phyloP scores from a whole-genome alignment of 257 asterid genomes.

The Gynochthodes officinalis region DNA sequence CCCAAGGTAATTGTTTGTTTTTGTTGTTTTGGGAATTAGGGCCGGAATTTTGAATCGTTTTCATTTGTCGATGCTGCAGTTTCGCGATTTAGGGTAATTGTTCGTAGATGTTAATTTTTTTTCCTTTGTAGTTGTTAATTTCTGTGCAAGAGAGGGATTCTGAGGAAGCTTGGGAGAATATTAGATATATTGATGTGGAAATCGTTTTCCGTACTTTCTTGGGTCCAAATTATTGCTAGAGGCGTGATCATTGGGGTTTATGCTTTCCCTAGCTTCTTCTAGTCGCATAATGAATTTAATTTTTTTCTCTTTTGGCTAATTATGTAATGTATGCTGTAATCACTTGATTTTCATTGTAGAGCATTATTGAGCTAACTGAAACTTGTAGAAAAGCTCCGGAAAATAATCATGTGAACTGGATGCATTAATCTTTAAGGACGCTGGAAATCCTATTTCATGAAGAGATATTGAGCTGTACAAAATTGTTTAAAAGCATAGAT shows the following conservation, averaged over 20 bases:
- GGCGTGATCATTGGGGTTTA: not conserved
- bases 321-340: not conserved
- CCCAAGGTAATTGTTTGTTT: constrained; percentile 43
- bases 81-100: not conserved
- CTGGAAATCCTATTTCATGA: not conserved
- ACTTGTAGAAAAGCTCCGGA: not conserved
- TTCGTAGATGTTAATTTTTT: not conserved
- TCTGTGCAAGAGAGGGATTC: not conserved
- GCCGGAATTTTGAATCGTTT: not conserved
- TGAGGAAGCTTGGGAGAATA: not conserved
- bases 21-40: not conserved
- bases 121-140: not conserved
- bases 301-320: not conserved
- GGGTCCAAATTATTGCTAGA: not conserved
- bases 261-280: not conserved
- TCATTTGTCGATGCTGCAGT: not conserved
- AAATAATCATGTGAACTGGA: not conserved
- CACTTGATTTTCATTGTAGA: not conserved
- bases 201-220: not conserved
- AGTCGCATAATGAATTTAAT: not conserved
- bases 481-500: not conserved
- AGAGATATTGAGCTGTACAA: not conserved
- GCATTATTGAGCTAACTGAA: not conserved
- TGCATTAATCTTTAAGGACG: not conserved
- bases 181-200: not conserved